A percentile compares a stretch with the other conserved stretches of the same genome.
These are phyloP conservation scores for Tylopilus cervinicoccineus DNA, from an alignment of 768 basidiomycete genomes.

Conservation along the genomic window DNA sequence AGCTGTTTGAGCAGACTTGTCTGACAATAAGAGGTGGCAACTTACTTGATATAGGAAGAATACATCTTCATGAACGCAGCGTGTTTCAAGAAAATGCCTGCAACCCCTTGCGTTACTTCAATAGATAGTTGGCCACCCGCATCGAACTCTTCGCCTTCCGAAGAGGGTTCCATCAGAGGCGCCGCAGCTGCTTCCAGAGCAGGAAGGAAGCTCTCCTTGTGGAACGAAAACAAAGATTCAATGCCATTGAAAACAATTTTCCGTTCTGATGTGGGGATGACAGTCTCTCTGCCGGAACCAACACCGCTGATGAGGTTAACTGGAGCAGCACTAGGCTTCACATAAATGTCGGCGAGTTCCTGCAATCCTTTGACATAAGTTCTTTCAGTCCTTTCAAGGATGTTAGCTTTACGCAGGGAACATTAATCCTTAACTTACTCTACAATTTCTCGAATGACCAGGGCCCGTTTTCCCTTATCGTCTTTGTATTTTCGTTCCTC, in stretches of 20 bases:
- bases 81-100: conserved; percentile 87
- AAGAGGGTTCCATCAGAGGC: conserved; percentile 52
- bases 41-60: conserved; percentile 95
- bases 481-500: conserved; percentile 91
- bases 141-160: conserved; percentile 51
- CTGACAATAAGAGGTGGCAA: conserved; percentile 9
- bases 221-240: conserved; percentile 88
- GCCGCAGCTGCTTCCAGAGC: conserved; percentile 77
- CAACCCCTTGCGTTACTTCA: conserved; percentile 74
- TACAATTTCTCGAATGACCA: conserved; percentile 87
- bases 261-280: conserved; percentile 82
- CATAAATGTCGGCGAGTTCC: conserved; percentile 93
- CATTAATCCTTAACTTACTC: conserved; percentile 49
- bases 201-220: conserved; percentile 89
- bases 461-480: conserved; percentile 79
- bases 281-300: conserved; percentile 72
- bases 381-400: conserved; percentile 72
- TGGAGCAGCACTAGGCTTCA: conserved; percentile 73
- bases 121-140: conserved; percentile 70
- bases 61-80: conserved; percentile 99
- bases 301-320: conserved; percentile 69
- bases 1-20: conserved; percentile 4
- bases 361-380: conserved; percentile 94
- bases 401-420: conserved; percentile 8
- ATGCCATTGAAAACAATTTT: conserved; percentile 90